Evolutionary conservation across 345 rosid species (phyloP), one percentile per base, ranked within the genome.

Genomic region (Aethionema arabicum): DNA sequence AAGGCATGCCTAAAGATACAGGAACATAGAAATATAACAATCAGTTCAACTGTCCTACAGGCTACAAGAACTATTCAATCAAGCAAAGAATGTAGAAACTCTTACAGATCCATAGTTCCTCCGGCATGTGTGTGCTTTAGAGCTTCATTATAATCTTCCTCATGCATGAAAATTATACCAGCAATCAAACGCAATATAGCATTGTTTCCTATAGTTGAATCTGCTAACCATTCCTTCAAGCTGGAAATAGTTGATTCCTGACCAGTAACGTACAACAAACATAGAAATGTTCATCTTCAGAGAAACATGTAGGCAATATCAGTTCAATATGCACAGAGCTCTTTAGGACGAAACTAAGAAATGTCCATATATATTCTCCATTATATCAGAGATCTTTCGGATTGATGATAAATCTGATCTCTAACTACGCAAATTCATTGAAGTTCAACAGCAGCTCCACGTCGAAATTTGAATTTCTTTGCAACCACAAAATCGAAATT

Each of bases 91-190:
- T 15, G 4, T 57, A 50, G 35, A 53, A 21, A 30, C 97, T 84
- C 66, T 21, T 21, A 93, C 97, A 93, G 74, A 58, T 87, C 99
- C 97, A 93, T 80, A 55, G 95, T 87, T 50, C 99, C 96, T 38
- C 97, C 99, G 59, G 88, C 67, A 74, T 93, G 78, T 8, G 96
- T 93, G 78, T 87, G 95, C 72, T 90, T 93, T 61, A 93, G 81
- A 67, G 97, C 97, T 70, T 93, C 99, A 39, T 58, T 87, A 58
- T 77, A 93, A 68, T 87, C 96, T 72, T 93, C 96, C 51, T 90
- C 95, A 38, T 90, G 91, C 97, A 82, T 83, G 80, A 87, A 90
- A 59, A 93, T 66, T 55, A 69, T 90, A 48, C 99, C 99, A 65
- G 99, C 97, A 72, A 90, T 82, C 82, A 93, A 77, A 48, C 95